These are phyloP conservation scores for Luffa aegyptiaca DNA, from an alignment of 306 rosid genomes.

Conservation along the genomic window DNA sequence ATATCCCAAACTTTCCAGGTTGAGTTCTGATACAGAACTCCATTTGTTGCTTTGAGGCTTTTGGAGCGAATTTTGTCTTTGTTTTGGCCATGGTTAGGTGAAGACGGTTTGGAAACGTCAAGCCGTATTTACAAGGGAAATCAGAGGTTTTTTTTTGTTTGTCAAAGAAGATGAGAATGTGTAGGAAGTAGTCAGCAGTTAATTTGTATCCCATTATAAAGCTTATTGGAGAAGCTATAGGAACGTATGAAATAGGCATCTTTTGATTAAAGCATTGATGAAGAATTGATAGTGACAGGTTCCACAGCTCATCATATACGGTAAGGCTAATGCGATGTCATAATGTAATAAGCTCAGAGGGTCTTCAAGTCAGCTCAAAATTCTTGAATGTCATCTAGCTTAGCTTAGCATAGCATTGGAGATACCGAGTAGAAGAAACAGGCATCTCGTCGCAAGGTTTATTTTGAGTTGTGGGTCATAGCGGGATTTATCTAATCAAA, in stretches of 20 bases:
- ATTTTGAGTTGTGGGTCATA: too few relatives aligned
- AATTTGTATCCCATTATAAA: neutral
- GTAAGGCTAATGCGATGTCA: neutral
- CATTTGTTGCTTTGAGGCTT: neutral
- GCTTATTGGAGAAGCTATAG: neutral
- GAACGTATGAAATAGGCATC: neutral
- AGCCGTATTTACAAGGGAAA: too few relatives aligned
- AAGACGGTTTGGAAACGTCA: neutral
- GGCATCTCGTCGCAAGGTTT: neutral
- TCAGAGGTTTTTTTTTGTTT: too few relatives aligned
- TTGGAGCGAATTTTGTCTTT: neutral
- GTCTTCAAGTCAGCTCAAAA: slow-evolving; percentile 27
- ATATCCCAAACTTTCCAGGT: slow-evolving; percentile 28
- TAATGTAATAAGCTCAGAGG: slow-evolving; percentile 14
- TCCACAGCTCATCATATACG: neutral
- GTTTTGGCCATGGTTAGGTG: neutral
- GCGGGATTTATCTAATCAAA: too few relatives aligned
- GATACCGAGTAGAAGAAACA: slow-evolving; percentile 40
- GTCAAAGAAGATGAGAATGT: too few relatives aligned
- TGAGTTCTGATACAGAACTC: neutral
- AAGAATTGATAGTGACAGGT: neutral
- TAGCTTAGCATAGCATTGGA: slow-evolving; percentile 12
- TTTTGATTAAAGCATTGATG: neutral
- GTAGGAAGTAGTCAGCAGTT: neutral
- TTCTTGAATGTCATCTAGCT: slow-evolving; percentile 33